phyloP scores from a whole-genome alignment of 176 grass and related monocot species.

The Oryza longistaminata region DNA sequence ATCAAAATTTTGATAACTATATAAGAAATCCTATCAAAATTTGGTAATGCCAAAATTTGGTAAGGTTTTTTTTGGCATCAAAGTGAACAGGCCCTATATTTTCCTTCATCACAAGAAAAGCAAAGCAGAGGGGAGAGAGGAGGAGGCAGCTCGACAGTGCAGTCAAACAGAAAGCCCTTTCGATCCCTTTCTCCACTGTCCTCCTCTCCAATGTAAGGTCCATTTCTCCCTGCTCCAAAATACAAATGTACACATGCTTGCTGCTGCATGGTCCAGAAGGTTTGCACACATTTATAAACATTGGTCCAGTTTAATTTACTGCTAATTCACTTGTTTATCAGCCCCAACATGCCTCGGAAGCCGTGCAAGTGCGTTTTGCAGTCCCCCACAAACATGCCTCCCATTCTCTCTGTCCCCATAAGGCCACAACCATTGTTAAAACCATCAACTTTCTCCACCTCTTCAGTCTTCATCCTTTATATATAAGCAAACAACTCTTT shows the following conservation, averaged over 20 bases:
- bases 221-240: conserved; percentile 37
- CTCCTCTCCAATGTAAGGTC: conserved; percentile 35
- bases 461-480: background rate
- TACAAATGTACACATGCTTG: conserved; percentile 28
- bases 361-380: conserved; percentile 61
- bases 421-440: conserved; percentile 41
- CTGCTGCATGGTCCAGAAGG: conserved; percentile 27
- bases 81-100: too few relatives aligned
- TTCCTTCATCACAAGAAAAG: conserved; percentile 29
- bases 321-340: conserved; percentile 19
- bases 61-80: too few relatives aligned
- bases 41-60: too few relatives aligned
- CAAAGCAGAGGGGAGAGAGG: background rate
- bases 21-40: too few relatives aligned
- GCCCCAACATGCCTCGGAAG: conserved; percentile 29
- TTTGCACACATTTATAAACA: background rate
- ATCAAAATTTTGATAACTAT: too few relatives aligned
- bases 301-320: background rate
- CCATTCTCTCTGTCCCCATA: conserved; percentile 29
- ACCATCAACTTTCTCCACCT: conserved; percentile 19
- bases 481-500: background rate
- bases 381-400: conserved; percentile 69
- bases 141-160: conserved; percentile 43
- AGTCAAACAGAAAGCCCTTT: conserved; percentile 58
- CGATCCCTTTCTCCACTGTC: conserved; percentile 19